These are phyloP conservation scores for Talaromyces islandicus DNA, from an alignment of 2,329 filamentous ascomycete genomes.

Conservation along the genomic window DNA sequence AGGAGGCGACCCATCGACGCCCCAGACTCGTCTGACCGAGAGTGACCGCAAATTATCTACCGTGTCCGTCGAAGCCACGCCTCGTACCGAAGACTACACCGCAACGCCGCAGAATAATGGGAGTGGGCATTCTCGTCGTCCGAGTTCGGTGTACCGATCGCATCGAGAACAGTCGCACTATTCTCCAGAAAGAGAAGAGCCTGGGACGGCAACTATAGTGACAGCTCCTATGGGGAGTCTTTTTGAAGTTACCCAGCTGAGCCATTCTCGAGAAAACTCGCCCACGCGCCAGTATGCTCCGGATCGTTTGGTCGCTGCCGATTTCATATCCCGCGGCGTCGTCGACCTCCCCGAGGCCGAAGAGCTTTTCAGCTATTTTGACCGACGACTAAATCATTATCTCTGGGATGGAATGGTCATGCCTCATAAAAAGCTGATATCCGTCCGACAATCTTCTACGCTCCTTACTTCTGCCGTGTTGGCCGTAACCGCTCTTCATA, in stretches of 20 bases:
- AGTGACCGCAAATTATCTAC: conserved; percentile 28
- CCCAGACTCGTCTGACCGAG: conserved; percentile 20
- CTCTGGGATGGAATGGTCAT: conserved; percentile 40
- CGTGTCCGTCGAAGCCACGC: conserved; percentile 23
- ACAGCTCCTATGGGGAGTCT: conserved; percentile 44
- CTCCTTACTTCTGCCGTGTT: conserved; percentile 39
- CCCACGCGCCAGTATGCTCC: conserved; percentile 25
- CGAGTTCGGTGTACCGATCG: conserved; percentile 19
- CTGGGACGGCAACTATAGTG: conserved; percentile 29
- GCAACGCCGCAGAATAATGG: conserved; percentile 10
- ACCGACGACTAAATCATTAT: conserved; percentile 36
- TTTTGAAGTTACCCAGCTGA: conserved; percentile 44
- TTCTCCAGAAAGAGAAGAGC: conserved; percentile 31
- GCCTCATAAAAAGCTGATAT: conserved; percentile 41
- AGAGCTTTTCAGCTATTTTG: conserved; percentile 35
- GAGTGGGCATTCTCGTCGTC: conserved; percentile 6
- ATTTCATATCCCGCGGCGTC: conserved; percentile 47
- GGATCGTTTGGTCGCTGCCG: conserved; percentile 33
- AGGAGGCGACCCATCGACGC: conserved; percentile 22
- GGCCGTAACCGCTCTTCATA: conserved; percentile 47
- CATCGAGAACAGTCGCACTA: conserved; percentile 25
- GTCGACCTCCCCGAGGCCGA: conserved; percentile 40
- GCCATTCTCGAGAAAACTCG: conserved; percentile 29
- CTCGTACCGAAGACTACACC: conserved; percentile 15
- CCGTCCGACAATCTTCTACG: conserved; percentile 43